phyloP scores from a whole-genome alignment of 257 asterid species.

The Hygrophila difformis region DNA sequence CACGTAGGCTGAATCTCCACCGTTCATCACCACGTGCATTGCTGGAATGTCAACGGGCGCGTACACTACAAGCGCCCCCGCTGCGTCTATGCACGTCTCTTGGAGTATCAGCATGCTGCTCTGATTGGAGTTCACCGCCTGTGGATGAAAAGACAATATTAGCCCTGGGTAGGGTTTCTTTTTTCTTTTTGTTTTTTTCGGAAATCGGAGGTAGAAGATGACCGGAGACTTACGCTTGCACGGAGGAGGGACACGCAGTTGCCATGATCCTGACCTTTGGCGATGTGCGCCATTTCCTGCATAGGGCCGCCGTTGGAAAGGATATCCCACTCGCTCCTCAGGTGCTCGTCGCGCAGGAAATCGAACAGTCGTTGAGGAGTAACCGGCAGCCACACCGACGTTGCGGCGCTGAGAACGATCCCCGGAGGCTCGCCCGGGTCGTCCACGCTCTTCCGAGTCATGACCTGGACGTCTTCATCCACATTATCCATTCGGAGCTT shows the following conservation, averaged over 20 bases:
- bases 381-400: conserved; percentile 83
- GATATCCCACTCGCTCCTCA: conserved; percentile 90
- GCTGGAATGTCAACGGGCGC: background rate
- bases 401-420: conserved; percentile 71
- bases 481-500: conserved; percentile 51
- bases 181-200: no score
- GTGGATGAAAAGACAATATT: background rate
- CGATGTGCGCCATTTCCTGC: conserved; percentile 90
- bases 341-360: conserved; percentile 68
- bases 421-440: conserved; percentile 93
- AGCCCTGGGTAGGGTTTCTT: background rate
- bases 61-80: background rate
- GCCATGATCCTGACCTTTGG: conserved; percentile 85
- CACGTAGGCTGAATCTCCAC: background rate
- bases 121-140: background rate
- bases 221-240: conserved; percentile 38
- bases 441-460: conserved; percentile 78
- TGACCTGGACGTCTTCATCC: conserved; percentile 71
- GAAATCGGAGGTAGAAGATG: no score
- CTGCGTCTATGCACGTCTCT: background rate
- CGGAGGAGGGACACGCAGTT: conserved; percentile 86
- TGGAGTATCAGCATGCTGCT: background rate
- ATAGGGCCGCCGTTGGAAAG: conserved; percentile 87
- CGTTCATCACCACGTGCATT: background rate
- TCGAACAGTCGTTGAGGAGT: conserved; percentile 62